These are phyloP conservation scores for Discostella stelligeroides DNA, from an alignment of 108 stramenopile genomes.

Conservation along the genomic window DNA sequence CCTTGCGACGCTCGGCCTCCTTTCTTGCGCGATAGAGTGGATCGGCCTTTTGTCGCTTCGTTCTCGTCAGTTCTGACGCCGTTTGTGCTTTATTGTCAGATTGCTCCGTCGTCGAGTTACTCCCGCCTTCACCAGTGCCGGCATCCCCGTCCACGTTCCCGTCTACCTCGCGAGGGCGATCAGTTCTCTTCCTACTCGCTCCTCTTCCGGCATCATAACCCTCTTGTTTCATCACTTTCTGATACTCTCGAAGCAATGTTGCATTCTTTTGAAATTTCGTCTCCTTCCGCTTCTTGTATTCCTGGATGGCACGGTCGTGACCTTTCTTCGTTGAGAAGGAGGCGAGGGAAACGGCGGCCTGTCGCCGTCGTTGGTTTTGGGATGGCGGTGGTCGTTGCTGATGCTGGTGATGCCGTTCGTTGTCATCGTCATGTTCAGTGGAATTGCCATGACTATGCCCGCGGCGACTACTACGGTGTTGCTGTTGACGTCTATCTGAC, in stretches of 20 bases:
- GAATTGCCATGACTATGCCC: not conserved
- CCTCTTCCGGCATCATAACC: constrained; percentile 75
- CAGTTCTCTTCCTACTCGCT: constrained; percentile 64
- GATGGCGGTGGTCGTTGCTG: not conserved
- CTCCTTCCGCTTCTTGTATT: constrained; percentile 67
- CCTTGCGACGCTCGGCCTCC: constrained; percentile 45
- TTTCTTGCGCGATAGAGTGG: constrained; percentile 51
- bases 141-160: constrained; percentile 6
- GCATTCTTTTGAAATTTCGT: constrained; percentile 63
- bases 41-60: constrained; percentile 48
- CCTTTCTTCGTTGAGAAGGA: constrained; percentile 60
- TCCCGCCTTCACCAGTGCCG: constrained; percentile 5
- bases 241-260: constrained; percentile 60
- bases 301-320: constrained; percentile 62
- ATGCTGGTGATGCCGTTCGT: not conserved
- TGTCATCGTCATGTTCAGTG: not conserved
- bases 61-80: not conserved
- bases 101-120: not conserved
- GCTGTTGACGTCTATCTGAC: constrained; percentile 1
- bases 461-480: not conserved
- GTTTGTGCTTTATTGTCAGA: not conserved
- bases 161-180: not conserved
- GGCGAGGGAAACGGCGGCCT: constrained; percentile 41
- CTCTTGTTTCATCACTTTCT: constrained; percentile 68
- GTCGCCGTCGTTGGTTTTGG: constrained; percentile 23